Evolutionary conservation across 2,329 filamentous ascomycete genomes (phyloP), one percentile per base, ranked within the genome.

Genomic region (Trichoderma sp.): DNA sequence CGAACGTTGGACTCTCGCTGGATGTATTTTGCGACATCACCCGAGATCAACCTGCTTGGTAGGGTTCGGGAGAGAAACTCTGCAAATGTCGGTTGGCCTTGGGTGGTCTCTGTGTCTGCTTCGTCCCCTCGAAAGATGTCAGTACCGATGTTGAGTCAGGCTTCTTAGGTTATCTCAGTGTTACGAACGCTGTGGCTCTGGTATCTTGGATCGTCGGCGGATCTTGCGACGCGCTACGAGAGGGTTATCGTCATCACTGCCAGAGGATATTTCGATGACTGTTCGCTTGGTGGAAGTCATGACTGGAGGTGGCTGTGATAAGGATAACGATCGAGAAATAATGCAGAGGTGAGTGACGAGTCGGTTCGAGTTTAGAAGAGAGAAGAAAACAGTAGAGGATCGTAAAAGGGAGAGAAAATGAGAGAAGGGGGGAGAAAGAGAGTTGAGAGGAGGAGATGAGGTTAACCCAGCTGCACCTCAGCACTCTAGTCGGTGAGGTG

Each of bases 1-100:
- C 76, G 76, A 0, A 28, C n/a, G 23, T 78, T 79, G 0, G 76
- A 75, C 4, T 73, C 69, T 12, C 63, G 72, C n/a, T 74, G 71
- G 9, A 80, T 13, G 20, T 75, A 73, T 4, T 73, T 68, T 8
- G 73, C 73, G 61, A 79, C 68, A 17, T 75, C 70, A 3, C 66
- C 3, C 1, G 75, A 72, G 47, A 81, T 72, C 1, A 81, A 55
- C 17, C 53, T 71, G 2, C 74, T 62, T 0, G 77, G 77, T 0
- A 79, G 3, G 11, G 69, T 43, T 20, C 74, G 71, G 4, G 72
- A 62, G 1, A 75, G 71, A 17, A 75, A 74, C 0, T 74, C 65
- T 8, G 34, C 69, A 64, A 75, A 75, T 4, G 28, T 30, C 2
- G 39, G 39, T 30, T 62, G 55, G 13, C 26, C 15, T 20, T 26